Evolutionary conservation across 805 yeast genomes (phyloP), one percentile per base, ranked within the genome.

Genomic region (Debaryomyces castellii): DNA sequence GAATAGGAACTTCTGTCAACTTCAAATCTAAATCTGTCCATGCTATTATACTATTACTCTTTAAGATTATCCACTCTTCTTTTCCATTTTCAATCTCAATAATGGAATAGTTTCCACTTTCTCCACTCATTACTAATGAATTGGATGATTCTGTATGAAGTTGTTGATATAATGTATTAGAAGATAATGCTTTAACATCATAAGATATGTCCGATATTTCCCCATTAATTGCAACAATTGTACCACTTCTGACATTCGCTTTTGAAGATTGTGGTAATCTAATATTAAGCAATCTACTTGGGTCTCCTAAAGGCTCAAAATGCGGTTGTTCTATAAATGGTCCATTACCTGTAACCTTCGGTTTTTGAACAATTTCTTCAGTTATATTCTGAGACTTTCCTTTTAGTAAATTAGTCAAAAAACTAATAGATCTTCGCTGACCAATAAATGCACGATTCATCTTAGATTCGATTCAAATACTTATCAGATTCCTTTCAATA

Each of bases 151-250:
- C 14, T 36, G 52, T 45, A 48, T 49, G 43, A 40, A 61, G 33
- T 40, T 47, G 41, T 46, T 46, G 35, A 46, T 38, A 45, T 41
- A 42, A 17, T 41, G 48, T 34, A 23, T 43, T 34, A 50, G 40
- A 36, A 41, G 41, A 42, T 30, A 52, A 36, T 9, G 27, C 6
- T 39, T 41, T 46, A 3, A 43, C 35, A 11, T 24, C 32, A 30
- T 43, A 60, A 17, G 54, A 51, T 40, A 71, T 42, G 12, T 59
- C 58, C 14, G 53, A 44, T 5, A 70, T 45, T 39, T 72, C 64
- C 1, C 81, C 81, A 56, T 75, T 73, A 41, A 76, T 57, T 1
- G 76, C 80, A 11, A 76, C 57, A 28, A 77, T 57, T 3, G 69
- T 59, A 16, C 75, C 74, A 39, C 67, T 64, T 12, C 64, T 53